These are phyloP conservation scores for Pythium insidiosum DNA, from an alignment of 352 stramenopile species.

Conservation along the genomic window DNA sequence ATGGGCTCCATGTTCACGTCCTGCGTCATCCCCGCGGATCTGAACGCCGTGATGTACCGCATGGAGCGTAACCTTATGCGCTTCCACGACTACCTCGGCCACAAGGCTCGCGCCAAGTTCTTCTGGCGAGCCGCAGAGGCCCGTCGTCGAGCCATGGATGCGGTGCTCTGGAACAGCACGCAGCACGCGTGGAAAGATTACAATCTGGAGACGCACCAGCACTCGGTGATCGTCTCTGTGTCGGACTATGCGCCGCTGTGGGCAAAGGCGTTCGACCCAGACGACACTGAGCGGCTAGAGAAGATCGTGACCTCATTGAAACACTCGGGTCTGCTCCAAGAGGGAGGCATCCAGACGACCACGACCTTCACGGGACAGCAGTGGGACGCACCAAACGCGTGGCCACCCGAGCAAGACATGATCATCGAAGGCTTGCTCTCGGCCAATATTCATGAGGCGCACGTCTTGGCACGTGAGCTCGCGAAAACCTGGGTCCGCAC, in stretches of 20 bases:
- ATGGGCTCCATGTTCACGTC: constrained; percentile 69
- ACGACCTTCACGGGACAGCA: constrained; percentile 69
- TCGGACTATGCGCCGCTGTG: constrained; percentile 77
- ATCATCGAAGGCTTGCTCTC: constrained; percentile 68
- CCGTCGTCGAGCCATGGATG: constrained; percentile 50
- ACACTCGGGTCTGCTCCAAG: constrained; percentile 48
- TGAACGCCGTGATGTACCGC: constrained; percentile 80
- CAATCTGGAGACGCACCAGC: constrained; percentile 32
- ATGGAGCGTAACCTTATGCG: constrained; percentile 68
- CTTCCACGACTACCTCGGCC: constrained; percentile 45
- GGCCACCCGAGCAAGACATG: constrained; percentile 79
- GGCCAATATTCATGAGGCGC: constrained; percentile 34
- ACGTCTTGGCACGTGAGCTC: constrained; percentile 39
- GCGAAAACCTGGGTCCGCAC: constrained; percentile 54
- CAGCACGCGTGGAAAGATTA: constrained; percentile 66
- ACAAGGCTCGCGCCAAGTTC: constrained; percentile 27
- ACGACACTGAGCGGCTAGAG: constrained; percentile 32
- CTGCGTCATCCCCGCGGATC: constrained; percentile 70
- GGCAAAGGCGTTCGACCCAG: constrained; percentile 53
- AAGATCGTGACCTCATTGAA: constrained; percentile 39
- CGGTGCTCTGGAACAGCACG: constrained; percentile 58
- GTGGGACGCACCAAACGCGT: constrained; percentile 84
- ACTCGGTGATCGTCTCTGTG: constrained; percentile 40
- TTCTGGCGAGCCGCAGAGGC: constrained; percentile 33
- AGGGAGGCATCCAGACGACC: constrained; percentile 64